Base-by-base conservation (phyloP, 306 rosid species). In the Delonix regia region DNA sequence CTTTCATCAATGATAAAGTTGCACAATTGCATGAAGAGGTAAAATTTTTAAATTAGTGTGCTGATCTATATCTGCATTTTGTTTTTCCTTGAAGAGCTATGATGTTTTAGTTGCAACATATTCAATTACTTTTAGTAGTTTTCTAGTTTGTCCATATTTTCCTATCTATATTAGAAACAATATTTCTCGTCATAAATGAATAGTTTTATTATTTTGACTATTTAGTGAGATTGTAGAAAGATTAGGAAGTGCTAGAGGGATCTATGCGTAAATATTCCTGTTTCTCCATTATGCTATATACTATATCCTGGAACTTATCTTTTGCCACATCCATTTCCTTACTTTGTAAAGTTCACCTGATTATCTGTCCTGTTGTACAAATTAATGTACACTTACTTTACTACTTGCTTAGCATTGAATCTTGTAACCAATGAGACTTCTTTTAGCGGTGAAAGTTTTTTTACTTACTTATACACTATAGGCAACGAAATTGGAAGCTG, bases 401-500 rank as follows among this genome's bases (percentile, higher is more conserved):
- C 55, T 66, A 27, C 60, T 63, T 33, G 16, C 55, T 49, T 76
- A 66, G 63, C 73, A 27, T 65, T 15, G 45, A 33, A 38, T 72
- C 38, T 42, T 71, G 63, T 69, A 57, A 41, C 45, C 24, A 44
- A 73, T 53, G 14, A 13, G 42, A 65, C 51, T 60, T 70, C 18
- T 56, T 33, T 60, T 15, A 19, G 47, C 62, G 19, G 21, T 28
- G 34, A 49, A 78, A 78, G 68, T 63, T 70, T 11, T 86, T 59
- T 36, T 16, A 79, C 61, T 41, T 36, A 49, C 36, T 68, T n/a
- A 55, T 74, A 61, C 77, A 62, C 82, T 73, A 55, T 87, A 95
- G 99, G 96, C 89, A 25, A 80, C 86, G 87, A 87, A 85, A 75
- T 85, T 95, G 74, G 98, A 86, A 90, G 87, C 79, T 69, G 85